Evolutionary conservation across 2,329 filamentous ascomycete genomes (phyloP).

Genomic region (Proliferodiscus dingleyae): DNA sequence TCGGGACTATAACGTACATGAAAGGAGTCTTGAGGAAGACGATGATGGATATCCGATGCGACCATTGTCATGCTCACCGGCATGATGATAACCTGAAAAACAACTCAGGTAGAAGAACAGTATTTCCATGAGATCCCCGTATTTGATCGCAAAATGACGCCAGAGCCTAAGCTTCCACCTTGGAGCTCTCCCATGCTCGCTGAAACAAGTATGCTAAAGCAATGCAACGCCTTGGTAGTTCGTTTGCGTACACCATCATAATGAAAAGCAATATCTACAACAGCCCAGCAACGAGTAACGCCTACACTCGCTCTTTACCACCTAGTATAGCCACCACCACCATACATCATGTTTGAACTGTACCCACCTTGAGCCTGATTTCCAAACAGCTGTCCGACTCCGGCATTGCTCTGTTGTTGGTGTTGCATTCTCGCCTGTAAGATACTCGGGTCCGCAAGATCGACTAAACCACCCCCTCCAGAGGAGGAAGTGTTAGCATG

Average conservation of each 20-base stretch:
- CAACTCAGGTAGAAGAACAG: slow-evolving; percentile 23
- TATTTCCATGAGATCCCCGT: slow-evolving; percentile 26
- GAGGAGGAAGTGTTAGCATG: slow-evolving; percentile 99
- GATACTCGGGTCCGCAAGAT: slow-evolving; percentile 99
- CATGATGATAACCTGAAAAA: slow-evolving; percentile 20
- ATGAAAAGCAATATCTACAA: slow-evolving; percentile 33
- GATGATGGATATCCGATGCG: slow-evolving; percentile 61
- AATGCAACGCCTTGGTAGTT: slow-evolving; percentile 28
- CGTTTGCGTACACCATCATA: slow-evolving; percentile 27
- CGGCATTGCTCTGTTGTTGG: slow-evolving; percentile 73
- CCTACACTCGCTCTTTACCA: slow-evolving; percentile 49
- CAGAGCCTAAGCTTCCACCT: slow-evolving; percentile 33
- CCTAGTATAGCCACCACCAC: slow-evolving; percentile 59
- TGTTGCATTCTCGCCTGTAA: slow-evolving; percentile 96
- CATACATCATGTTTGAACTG: slow-evolving; percentile 81
- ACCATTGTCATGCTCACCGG: slow-evolving; percentile 22
- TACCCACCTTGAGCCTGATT: slow-evolving; percentile 94
- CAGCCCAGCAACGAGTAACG: slow-evolving; percentile 21
- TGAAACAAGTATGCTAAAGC: slow-evolving; percentile 38
- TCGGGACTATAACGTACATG: slow-evolving; percentile 62
- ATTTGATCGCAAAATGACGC: slow-evolving; percentile 28
- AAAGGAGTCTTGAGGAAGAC: slow-evolving; percentile 54
- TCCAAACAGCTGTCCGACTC: slow-evolving; percentile 84
- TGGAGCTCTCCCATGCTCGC: slow-evolving; percentile 43
- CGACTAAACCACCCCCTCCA: slow-evolving; percentile 97